phyloP scores from a whole-genome alignment of 495 filamentous ascomycete species.

The Pseudomonodictys pantanalensis region DNA sequence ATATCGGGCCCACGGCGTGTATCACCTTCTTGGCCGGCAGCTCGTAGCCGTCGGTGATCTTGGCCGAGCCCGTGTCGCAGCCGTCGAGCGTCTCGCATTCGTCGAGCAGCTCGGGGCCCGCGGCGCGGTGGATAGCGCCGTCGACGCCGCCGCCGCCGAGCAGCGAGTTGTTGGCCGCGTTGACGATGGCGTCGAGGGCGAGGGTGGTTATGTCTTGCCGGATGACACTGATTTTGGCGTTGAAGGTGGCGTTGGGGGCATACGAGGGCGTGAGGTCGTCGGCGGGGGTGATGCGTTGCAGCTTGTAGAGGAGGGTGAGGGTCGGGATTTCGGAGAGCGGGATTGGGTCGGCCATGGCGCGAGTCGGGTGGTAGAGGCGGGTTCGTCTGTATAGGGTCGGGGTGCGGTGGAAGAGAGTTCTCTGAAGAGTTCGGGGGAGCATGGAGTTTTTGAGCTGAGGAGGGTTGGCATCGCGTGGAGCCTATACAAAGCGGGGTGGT shows the following conservation, averaged over 20 bases:
- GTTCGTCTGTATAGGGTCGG: not conserved
- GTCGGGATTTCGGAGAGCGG: slow-evolving; percentile 61
- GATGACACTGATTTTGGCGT: slow-evolving; percentile 68
- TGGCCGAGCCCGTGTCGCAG: slow-evolving; percentile 75
- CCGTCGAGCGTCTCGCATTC: slow-evolving; percentile 69
- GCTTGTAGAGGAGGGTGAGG: slow-evolving; percentile 60
- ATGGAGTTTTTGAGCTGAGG: too few species aligned
- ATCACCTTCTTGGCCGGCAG: slow-evolving; percentile 78
- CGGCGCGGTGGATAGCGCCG: slow-evolving; percentile 73
- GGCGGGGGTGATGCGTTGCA: slow-evolving; percentile 34
- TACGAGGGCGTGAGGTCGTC: slow-evolving; percentile 13
- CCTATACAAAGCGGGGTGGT: too few species aligned
- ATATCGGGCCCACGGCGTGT: slow-evolving; percentile 89
- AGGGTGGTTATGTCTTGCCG: slow-evolving; percentile 82
- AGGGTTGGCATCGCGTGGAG: too few species aligned
- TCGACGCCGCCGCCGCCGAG: slow-evolving; percentile 80
- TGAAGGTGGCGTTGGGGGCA: slow-evolving; percentile 47
- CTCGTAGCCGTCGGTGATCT: slow-evolving; percentile 74
- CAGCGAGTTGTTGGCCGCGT: slow-evolving; percentile 80
- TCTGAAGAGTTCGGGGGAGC: too few species aligned
- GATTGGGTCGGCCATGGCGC: slow-evolving; percentile 31
- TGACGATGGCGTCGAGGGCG: slow-evolving; percentile 79
- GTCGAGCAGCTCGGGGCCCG: slow-evolving; percentile 62
- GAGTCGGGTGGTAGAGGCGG: not conserved
- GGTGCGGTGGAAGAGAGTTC: not conserved